Evolutionary conservation across 1,284 basidiomycete genomes (phyloP), one percentile per base, ranked within the genome.

Genomic region (Pyrrhoderma noxium): DNA sequence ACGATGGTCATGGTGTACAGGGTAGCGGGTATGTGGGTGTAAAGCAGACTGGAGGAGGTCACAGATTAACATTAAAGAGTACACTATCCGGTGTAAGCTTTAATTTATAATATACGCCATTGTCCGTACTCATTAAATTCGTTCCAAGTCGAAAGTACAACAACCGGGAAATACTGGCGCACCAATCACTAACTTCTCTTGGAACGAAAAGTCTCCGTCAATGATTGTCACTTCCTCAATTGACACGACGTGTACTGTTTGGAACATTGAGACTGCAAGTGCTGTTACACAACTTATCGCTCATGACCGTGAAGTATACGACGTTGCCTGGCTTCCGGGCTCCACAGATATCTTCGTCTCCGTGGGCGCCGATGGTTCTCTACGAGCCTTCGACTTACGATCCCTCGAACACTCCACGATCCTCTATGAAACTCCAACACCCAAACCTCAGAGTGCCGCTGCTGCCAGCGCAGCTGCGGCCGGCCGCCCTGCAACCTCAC

Each of bases 401-500:
- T 91, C 89, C 59, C 76, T 99, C 42, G 96, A 99, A 65, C 96
- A 99, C 68, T 97, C 93, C 7, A 99, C 96, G 2, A 99, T 99
- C 61, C 77, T 99, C 42, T 99, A 98, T 67, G 96, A 99, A 71
- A 93, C 93, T 0, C 85, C 91, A 1, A 76, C 82, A 8, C 83
- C 86, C 1, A 87, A 87, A 65, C 69, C 77, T 2, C 67, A 62
- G 3, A 74, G 76, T 14, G 77, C 77, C 3, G 67, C 77, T 18
- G 65, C 74, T n/a, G 79, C 78, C 23, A 69, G 77, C 18, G 77
- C 79, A 9, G 63, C 77, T 2, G 72, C 77, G 16, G 76, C 80
- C 9, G 55, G 53, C 27, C 77, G 85, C 11, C 86, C 86, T 13
- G 78, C 80, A 9, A 88, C 89, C 2, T 82, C 89, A 1, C 88